phyloP scores from a whole-genome alignment of 257 asterid genomes.

The Fraxinus cuspidata region DNA sequence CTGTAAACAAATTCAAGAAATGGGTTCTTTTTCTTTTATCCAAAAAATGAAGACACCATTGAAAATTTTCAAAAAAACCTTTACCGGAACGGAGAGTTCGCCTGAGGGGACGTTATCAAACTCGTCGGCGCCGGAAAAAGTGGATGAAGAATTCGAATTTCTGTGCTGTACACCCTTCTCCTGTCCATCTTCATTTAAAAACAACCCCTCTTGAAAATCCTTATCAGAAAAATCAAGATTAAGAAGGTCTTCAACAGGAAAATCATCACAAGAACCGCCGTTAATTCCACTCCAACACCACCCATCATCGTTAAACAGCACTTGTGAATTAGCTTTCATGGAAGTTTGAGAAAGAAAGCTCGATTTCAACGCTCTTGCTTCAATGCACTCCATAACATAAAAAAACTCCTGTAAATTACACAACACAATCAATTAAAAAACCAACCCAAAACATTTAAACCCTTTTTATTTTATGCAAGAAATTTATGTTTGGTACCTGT shows the following conservation, averaged over 20 bases:
- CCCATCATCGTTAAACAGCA: constrained; percentile 61
- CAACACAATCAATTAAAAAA: not conserved
- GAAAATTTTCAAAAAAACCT: not conserved
- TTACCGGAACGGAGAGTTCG: constrained; percentile 80
- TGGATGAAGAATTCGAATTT: constrained; percentile 41
- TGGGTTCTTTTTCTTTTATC: not conserved
- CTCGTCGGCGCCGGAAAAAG: constrained; percentile 57
- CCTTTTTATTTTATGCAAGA: not conserved
- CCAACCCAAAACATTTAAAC: not conserved
- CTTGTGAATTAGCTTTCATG: constrained; percentile 47
- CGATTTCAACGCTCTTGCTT: constrained; percentile 89
- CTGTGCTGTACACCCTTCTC: constrained; percentile 35
- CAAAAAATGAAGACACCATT: not conserved
- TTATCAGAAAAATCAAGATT: constrained; percentile 86
- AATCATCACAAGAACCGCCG: constrained; percentile 63
- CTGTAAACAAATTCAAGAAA: constrained; percentile 30
- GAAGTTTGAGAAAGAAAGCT: constrained; percentile 70
- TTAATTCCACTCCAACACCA: constrained; percentile 65
- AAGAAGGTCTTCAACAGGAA: constrained; percentile 91
- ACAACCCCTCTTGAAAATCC: constrained; percentile 51
- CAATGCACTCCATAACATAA: constrained; percentile 74
- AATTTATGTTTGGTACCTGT: not conserved
- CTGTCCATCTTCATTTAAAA: constrained; percentile 41
- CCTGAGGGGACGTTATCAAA: constrained; percentile 64
- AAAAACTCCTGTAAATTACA: not conserved